Percentiles rank a stretch among this genome's conserved stretches.
phyloP scores from a whole-genome alignment of 192 early-diverging fungal species.

The Podila clonocystis region DNA sequence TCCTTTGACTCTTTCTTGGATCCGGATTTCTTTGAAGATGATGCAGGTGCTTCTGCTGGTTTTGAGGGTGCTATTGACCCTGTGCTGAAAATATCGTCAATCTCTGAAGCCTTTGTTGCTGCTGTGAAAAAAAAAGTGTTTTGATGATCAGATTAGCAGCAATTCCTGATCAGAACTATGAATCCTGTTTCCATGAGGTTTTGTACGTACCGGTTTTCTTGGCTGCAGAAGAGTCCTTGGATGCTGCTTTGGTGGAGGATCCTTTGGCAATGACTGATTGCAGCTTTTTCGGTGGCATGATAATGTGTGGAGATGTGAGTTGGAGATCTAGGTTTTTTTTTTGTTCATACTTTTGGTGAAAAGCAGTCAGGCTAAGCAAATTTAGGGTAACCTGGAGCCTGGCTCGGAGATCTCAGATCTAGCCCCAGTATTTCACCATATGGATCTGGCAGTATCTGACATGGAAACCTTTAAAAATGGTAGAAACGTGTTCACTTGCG shows the following conservation, averaged over 20 bases:
- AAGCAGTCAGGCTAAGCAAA: no score
- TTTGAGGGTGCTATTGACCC: slow-evolving; percentile 20
- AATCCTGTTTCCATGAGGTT: background rate
- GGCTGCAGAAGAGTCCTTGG: slow-evolving; percentile 1
- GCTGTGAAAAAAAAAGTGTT: background rate
- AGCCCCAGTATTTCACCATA: no score
- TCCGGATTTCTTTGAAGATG: background rate
- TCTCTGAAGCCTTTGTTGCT: slow-evolving; percentile 38
- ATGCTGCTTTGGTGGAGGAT: slow-evolving; percentile 3
- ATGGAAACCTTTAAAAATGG: no score
- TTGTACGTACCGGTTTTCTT: slow-evolving; percentile 15
- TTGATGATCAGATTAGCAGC: no score
- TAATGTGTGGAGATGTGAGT: background rate
- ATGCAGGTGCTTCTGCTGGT: background rate
- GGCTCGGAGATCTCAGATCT: no score
- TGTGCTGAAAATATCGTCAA: slow-evolving; percentile 48
- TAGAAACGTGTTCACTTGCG: no score
- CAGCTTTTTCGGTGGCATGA: slow-evolving; percentile 48
- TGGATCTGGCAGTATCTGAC: no score
- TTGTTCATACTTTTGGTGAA: background rate
- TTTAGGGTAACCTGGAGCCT: no score
- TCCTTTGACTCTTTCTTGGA: slow-evolving; percentile 4
- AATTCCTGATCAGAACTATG: no score
- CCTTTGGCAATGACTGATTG: slow-evolving; percentile 33
- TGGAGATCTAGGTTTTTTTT: background rate